Base-by-base conservation (phyloP, 2,329 filamentous ascomycete species). In the Trichoderma sp. region DNA sequence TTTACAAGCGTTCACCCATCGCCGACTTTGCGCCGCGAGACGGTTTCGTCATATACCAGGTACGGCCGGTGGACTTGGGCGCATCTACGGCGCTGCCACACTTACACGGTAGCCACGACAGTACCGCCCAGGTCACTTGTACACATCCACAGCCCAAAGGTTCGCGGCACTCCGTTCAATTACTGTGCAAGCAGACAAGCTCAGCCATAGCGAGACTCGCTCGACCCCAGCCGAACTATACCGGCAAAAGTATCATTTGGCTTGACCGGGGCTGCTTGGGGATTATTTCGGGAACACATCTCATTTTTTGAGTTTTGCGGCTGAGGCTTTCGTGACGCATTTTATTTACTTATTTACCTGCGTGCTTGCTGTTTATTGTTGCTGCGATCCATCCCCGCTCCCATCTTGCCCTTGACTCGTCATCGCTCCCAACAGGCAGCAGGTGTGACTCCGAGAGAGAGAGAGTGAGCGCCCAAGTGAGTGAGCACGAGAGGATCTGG, bases 21-120 rank as follows among this genome's bases (percentile, higher is more conserved):
- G 53, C 63, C 63, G 55, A 58, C 37, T 57, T 58, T 59, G n/a
- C 40, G 40, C 63, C 63, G 63, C 49, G 55, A 59, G 53, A 43
- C 27, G 47, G n/a, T 55, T n/a, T 52, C 37, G 8, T 52, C 33
- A 53, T 14, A 40, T 63, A 29, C 31, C 43, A 53, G 21, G 61
- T 63, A 67, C 63, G 10, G 55, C 29, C 53, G 7, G n/a, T 59
- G 31, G 40, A 67, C 55, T 47, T 63, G 10, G 8, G 19, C 60
- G 52, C 27, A 31, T 31, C 60, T 29, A 21, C 55, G 37, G 40
- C 6, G 21, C 63, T 24, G 40, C 29, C 63, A 14, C 57, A 58
- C 55, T 67, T 67, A 59, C 40, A 59, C 55, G 3, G 53, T 49
- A 37, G 55, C 27, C 14, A 33, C 31, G 29, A 52, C 29, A 29